Conservation (phyloP, 345 rosid genomes). For the Psidium guajava region DNA sequence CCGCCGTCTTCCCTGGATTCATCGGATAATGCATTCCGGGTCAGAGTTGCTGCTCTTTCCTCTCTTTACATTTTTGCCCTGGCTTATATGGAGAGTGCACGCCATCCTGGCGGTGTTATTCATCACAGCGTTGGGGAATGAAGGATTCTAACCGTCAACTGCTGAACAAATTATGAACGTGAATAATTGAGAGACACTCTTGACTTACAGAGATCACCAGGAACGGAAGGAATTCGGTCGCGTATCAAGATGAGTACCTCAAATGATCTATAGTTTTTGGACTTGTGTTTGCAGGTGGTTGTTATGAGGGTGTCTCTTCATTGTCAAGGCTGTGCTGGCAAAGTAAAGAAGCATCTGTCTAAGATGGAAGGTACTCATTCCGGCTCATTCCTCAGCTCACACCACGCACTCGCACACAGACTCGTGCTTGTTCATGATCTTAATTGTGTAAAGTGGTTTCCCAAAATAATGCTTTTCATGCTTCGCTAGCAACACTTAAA, state of each 20-base stretch:
- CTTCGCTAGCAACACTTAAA: background rate
- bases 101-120: background rate
- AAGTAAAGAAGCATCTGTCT: conserved; percentile 53
- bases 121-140: background rate
- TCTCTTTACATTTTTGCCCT: background rate
- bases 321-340: conserved; percentile 73
- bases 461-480: background rate
- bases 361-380: conserved; percentile 51
- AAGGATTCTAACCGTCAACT: background rate
- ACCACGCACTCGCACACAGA: background rate
- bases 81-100: background rate
- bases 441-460: background rate
- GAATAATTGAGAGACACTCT: background rate
- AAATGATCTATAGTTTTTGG: background rate
- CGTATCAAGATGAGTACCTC: background rate
- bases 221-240: background rate
- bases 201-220: background rate
- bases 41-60: conserved; percentile 1
- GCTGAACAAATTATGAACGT: background rate
- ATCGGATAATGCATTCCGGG: conserved; percentile 32
- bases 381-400: background rate
- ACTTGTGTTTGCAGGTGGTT: conserved; percentile 32
- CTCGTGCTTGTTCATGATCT: background rate
- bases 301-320: conserved; percentile 58
- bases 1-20: conserved; percentile 4